Percentiles rank a stretch among this genome's conserved stretches.
Conservation (phyloP, 345 rosid species). For the Lepidium aucheri region DNA sequence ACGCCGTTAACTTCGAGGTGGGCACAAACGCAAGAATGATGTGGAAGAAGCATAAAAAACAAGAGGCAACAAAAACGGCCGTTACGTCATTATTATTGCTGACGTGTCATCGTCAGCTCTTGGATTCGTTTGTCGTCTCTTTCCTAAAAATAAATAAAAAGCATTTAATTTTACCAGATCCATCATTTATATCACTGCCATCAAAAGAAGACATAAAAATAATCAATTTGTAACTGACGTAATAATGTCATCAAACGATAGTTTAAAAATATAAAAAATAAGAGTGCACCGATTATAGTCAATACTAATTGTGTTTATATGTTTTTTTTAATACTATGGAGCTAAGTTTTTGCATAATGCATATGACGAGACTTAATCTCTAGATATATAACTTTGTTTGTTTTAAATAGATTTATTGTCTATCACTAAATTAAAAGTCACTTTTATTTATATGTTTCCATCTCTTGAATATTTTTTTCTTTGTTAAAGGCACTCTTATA, state of each 20-base stretch:
- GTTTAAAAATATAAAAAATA: neutral
- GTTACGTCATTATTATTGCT: slow-evolving; percentile 24
- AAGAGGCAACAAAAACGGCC: slow-evolving; percentile 22
- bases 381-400: too few relatives aligned
- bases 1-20: slow-evolving; percentile 26
- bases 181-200: slow-evolving; percentile 24
- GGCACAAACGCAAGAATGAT: slow-evolving; percentile 6
- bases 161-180: slow-evolving; percentile 18
- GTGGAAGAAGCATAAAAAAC: neutral
- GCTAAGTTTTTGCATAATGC: too few relatives aligned
- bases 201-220: neutral
- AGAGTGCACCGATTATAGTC: neutral
- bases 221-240: neutral
- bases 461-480: too few relatives aligned
- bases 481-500: too few relatives aligned
- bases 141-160: neutral
- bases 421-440: too few relatives aligned
- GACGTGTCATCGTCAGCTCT: slow-evolving; percentile 18
- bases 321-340: too few relatives aligned
- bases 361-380: too few relatives aligned
- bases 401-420: too few relatives aligned
- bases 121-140: slow-evolving; percentile 20
- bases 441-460: too few relatives aligned
- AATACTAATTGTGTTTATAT: neutral
- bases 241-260: slow-evolving; percentile 5